Base-by-base conservation (phyloP, 192 early-diverging fungal genomes). In the Gamsiella multidivaricata region DNA sequence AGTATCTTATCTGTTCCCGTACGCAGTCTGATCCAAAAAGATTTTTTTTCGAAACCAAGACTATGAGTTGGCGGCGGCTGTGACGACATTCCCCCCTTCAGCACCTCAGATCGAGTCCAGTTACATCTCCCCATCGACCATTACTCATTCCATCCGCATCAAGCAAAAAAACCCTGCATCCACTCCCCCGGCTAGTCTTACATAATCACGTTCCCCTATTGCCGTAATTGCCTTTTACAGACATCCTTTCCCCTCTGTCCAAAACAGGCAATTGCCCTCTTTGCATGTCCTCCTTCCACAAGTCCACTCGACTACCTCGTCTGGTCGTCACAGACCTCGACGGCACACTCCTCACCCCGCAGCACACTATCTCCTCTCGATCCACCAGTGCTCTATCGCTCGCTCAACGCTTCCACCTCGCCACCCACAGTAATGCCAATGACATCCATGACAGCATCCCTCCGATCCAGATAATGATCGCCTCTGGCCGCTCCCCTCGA, bases 401-500 rank as follows among this genome's bases (percentile, higher is more conserved):
- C 12, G 73, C 79, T 12, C 75, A 81, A n/a, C 54, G 45, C 20
- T 43, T 36, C 28, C 54, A 54, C 54, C 20, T 22, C 65, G 43
- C 18, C 67, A 33, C 26, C 36, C 33, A 51, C 46, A 50, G 47
- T 28, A 20, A 33, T 17, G 26, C n/a, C 41, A 46, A 52, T 41
- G 29, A 25, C n/a, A 62, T 37, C n/a, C 31, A 22, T 10, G 26
- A 41, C 26, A 45, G 14, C 2, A 23, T 2, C 18, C 37, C n/a
- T 7, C 61, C 73, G 14, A 70, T 79, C 33, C 37, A 61, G 29
- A 68, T 84, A 41, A 79, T 82, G 80, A 60, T 84, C 36, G 83
- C 81, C 5, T 80, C 80, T 11, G 83, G 83, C 10, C 72, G 83
- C 26, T 74, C 83, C 3, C 76, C 80, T 4, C 71, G 75, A 4